Conservation (phyloP, 495 filamentous ascomycete species). For the Darksidea phi region DNA sequence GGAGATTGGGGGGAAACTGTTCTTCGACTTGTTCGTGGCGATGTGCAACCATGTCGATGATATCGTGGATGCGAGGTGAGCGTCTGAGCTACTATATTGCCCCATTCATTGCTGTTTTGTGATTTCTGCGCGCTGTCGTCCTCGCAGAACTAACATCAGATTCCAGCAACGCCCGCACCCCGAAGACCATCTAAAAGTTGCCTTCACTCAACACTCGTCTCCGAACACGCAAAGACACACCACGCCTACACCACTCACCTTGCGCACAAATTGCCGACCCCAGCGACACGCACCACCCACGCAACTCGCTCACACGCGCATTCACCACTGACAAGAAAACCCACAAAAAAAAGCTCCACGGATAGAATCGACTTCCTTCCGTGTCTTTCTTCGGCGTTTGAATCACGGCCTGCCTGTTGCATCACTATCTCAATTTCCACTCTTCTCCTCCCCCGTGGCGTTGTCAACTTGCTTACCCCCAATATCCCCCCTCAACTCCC, state of each 20-base stretch:
- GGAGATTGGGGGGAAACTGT: conserved; percentile 85
- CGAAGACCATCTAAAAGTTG: conserved; percentile 33
- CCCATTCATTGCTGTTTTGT: neutral
- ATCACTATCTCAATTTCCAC: conserved; percentile 3
- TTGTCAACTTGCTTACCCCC: conserved; percentile 11
- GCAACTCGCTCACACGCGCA: conserved; percentile 5
- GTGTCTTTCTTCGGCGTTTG: conserved; percentile 1
- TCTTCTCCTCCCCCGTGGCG: neutral
- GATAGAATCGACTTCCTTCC: conserved; percentile 3
- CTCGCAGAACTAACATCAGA: neutral
- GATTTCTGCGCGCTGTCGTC: neutral
- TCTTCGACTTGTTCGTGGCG: conserved; percentile 96
- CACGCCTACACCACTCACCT: conserved; percentile 4
- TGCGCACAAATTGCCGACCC: conserved; percentile 22
- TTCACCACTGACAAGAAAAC: conserved; percentile 10
- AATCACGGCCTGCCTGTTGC: conserved; percentile 20
- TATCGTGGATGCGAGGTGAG: conserved; percentile 36
- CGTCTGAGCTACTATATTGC: neutral
- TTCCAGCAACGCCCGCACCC: conserved; percentile 39
- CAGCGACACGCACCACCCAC: conserved; percentile 9
- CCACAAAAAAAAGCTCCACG: conserved; percentile 16
- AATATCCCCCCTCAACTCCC: neutral
- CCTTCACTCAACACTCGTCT: neutral
- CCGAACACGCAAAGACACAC: conserved; percentile 1
- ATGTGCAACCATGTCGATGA: conserved; percentile 84